Base-by-base conservation (phyloP, 306 rosid genomes). In the Pueraria montana region DNA sequence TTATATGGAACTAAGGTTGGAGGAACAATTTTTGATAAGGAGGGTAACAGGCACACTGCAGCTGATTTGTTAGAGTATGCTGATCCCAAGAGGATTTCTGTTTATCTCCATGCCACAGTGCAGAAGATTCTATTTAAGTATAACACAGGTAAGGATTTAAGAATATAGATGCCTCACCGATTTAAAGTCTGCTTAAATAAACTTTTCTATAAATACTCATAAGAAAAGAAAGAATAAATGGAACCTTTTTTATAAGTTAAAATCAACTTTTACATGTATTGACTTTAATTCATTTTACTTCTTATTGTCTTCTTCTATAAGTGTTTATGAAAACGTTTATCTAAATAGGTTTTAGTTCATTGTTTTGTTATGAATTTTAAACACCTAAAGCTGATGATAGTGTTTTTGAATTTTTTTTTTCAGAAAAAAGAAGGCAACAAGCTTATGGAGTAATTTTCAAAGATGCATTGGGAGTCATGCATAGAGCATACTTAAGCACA, bases 61-160 rank as follows among this genome's bases (percentile, higher is more conserved):
- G 92, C 97, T 43, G 96, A 93, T 89, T 88, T 93, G 89, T 89
- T 94, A 6, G 68, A 83, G 27, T 86, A 85, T 72, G 97, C 95
- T 71, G 63, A 90, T 81, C 89, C 92, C 1, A 84, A 11, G 32
- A 92, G 59, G 78, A 87, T 90, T 81, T 61, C 81, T 30, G 93
- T 94, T 53, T 94, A 87, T 82, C 76, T 94, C 79, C 92, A 88
- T 78, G 95, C 97, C 68, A 88, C 87, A 43, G 98, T 89, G 61
- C 89, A 88, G 0, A 89, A 83, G 64, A 89, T 94, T 20, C 77
- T 87, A 34, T 94, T 94, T 46, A 83, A 32, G 65, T 42, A 83
- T 42, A 80, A 80, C 24, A 40, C 26, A 23, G 91, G 94, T 90
- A 76, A 75, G 88, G 4, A 32, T 68, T 70, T 11, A 9, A 79